phyloP scores from a whole-genome alignment of 768 basidiomycete species.

The Termitomyces sp. region DNA sequence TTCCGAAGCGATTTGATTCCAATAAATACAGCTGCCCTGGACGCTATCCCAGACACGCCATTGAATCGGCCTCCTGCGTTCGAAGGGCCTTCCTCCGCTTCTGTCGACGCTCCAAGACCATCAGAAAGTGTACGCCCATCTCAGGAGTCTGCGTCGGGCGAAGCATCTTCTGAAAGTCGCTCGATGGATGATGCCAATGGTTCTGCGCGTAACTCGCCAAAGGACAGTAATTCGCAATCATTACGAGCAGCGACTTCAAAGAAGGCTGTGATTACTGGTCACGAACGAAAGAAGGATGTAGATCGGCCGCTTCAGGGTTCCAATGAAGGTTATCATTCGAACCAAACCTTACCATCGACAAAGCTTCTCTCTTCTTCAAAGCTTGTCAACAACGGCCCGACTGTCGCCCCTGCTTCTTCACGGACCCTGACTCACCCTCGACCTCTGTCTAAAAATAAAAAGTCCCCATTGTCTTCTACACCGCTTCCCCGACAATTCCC shows the following conservation, averaged over 20 bases:
- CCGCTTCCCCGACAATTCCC: slow-evolving; percentile 10
- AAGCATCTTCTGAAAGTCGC: neutral
- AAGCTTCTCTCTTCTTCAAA: neutral
- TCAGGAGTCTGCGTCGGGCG: neutral
- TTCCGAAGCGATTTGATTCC: neutral
- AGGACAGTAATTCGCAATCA: neutral
- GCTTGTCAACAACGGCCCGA: neutral
- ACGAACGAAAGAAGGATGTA: neutral
- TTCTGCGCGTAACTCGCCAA: neutral
- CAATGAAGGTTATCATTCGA: neutral
- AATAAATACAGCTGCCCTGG: neutral
- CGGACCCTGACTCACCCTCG: too few relatives aligned
- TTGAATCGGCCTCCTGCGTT: neutral
- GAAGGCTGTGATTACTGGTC: neutral
- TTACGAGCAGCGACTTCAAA: neutral
- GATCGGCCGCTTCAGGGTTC: neutral
- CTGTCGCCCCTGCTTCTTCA: neutral
- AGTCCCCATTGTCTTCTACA: neutral
- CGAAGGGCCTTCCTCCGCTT: neutral
- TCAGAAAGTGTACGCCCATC: neutral
- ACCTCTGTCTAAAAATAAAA: neutral
- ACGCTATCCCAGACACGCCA: neutral
- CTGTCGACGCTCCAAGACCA: neutral
- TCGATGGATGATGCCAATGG: neutral
- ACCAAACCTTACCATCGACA: neutral